Conservation (phyloP, 768 basidiomycete genomes). For the Hirschioporus abietinus region DNA sequence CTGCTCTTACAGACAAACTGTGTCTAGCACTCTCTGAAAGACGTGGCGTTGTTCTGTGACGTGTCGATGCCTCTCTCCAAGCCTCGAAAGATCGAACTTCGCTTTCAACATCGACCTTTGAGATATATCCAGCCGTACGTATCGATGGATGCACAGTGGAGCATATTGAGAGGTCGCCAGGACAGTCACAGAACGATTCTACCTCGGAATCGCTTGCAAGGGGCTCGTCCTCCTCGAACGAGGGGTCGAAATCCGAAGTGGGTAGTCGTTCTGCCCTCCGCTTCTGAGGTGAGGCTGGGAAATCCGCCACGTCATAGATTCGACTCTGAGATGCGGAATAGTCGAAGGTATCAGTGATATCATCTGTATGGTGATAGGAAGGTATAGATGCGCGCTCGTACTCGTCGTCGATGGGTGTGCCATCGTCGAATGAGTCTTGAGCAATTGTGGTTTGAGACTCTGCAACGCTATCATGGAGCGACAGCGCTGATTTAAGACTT, state of each 20-base stretch:
- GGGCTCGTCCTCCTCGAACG: background rate
- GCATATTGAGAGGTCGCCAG: background rate
- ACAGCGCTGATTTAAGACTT: constrained; percentile 26
- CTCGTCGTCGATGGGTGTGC: constrained; percentile 16
- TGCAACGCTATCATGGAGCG: constrained; percentile 20
- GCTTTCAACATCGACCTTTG: constrained; percentile 8
- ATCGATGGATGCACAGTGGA: background rate
- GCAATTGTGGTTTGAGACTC: constrained; percentile 29
- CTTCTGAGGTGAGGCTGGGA: constrained; percentile 29
- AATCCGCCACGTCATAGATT: constrained; percentile 51
- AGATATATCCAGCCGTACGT: constrained; percentile 5
- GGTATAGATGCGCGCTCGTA: constrained; percentile 21
- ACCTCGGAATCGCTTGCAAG: constrained; percentile 7
- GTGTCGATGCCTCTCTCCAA: constrained; percentile 10
- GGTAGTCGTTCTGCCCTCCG: constrained; percentile 21
- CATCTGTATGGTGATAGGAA: constrained; percentile 11
- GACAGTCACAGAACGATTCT: background rate
- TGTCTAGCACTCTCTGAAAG: constrained; percentile 30
- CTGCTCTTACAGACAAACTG: constrained; percentile 2
- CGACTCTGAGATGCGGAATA: constrained; percentile 24
- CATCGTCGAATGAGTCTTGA: constrained; percentile 22
- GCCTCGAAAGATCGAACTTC: constrained; percentile 9
- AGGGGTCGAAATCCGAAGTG: background rate
- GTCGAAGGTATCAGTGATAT: constrained; percentile 11
- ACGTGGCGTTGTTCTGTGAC: constrained; percentile 15